A percentile compares a stretch with the other conserved stretches of the same genome.
phyloP scores from a whole-genome alignment of 78 protist genomes.

The Speleostelium caveatum region DNA sequence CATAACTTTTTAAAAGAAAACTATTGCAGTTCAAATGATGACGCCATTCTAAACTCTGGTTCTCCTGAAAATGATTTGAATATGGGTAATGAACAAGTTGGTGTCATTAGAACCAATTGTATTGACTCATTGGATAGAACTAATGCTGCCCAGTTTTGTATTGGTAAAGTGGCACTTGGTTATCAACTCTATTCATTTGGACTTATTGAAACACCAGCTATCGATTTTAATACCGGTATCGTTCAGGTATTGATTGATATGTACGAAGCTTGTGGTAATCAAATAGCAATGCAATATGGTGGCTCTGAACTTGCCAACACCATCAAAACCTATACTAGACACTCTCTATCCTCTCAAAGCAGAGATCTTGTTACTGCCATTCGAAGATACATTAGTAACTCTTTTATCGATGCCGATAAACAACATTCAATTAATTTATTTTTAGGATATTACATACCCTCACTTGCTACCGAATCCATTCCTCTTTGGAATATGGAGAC shows the following conservation, averaged over 20 bases:
- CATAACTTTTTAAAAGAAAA: constrained; percentile 13
- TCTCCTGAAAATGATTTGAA: not conserved
- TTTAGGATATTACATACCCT: constrained; percentile 90
- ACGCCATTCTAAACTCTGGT: not conserved
- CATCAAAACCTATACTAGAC: constrained; percentile 82
- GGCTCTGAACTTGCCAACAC: constrained; percentile 88
- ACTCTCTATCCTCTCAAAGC: constrained; percentile 45
- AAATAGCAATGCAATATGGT: constrained; percentile 92
- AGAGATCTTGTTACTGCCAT: constrained; percentile 42
- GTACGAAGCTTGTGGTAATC: constrained; percentile 94
- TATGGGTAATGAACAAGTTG: constrained; percentile 82
- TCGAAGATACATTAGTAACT: constrained; percentile 91
- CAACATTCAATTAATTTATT: constrained; percentile 94
- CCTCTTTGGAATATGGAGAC: constrained; percentile 89
- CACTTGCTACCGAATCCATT: not conserved
- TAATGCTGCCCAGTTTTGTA: constrained; percentile 94
- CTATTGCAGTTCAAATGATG: not conserved
- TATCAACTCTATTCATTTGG: constrained; percentile 91
- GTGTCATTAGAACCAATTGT: constrained; percentile 97
- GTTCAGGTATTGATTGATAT: constrained; percentile 75
- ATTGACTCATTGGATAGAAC: constrained; percentile 99
- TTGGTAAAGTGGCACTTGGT: constrained; percentile 91
- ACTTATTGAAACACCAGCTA: constrained; percentile 23
- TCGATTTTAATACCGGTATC: constrained; percentile 59
- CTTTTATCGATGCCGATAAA: constrained; percentile 90